These are phyloP conservation scores for Vigna nakashimae DNA, from an alignment of 306 rosid species.

Conservation along the genomic window DNA sequence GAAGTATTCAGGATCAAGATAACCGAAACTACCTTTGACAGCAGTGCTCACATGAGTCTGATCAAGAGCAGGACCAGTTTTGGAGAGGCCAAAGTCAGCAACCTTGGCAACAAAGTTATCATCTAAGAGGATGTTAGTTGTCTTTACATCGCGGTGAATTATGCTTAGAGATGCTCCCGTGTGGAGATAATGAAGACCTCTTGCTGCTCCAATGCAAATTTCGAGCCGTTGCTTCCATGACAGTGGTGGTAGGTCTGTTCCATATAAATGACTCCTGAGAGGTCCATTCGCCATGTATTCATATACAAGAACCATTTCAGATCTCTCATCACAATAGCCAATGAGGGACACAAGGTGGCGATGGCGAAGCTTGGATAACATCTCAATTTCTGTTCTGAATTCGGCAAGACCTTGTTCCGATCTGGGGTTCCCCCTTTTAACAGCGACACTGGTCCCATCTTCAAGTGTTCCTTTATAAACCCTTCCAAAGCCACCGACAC, in stretches of 20 bases:
- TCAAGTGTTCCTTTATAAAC: constrained; percentile 91
- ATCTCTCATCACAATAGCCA: constrained; percentile 94
- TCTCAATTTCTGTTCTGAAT: constrained; percentile 93
- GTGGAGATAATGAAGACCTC: constrained; percentile 98
- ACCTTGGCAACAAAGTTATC: constrained; percentile 94
- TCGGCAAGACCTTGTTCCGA: constrained; percentile 97
- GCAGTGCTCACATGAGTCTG: constrained; percentile 99
- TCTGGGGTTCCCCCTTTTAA: constrained; percentile 92
- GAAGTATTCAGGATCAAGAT: constrained; percentile 97
- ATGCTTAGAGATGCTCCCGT: constrained; percentile 94
- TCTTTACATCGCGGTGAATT: constrained; percentile 96
- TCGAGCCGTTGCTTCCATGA: constrained; percentile 96
- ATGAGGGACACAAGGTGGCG: constrained; percentile 97
- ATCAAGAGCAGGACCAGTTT: constrained; percentile 94
- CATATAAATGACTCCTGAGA: constrained; percentile 92
- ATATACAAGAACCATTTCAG: constrained; percentile 95
- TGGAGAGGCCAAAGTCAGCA: constrained; percentile 97
- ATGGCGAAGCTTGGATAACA: constrained; percentile 97
- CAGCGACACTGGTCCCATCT: constrained; percentile 86
- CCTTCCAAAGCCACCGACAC: constrained; percentile 96
- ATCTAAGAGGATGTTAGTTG: constrained; percentile 94
- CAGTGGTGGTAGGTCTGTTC: constrained; percentile 78
- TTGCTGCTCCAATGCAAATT: constrained; percentile 95
- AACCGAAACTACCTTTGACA: constrained; percentile 97
- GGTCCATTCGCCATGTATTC: constrained; percentile 99